Base-by-base conservation (phyloP, 164 flowering plant genomes). In the Annona cherimola region DNA sequence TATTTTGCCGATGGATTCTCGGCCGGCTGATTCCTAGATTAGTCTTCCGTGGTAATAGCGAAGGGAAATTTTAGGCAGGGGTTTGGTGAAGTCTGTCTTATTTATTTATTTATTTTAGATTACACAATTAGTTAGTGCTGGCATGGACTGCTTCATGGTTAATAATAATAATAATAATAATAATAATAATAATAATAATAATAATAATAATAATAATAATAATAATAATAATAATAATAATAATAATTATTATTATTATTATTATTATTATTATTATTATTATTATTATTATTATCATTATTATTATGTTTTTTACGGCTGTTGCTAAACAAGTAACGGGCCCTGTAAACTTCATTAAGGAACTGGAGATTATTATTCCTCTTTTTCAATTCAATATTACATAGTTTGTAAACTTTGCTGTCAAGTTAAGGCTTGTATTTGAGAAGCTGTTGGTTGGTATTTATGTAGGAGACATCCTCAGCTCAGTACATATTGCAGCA, bases 401-500 rank as follows among this genome's bases (percentile, higher is more conserved):
- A 43, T 66, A n/a, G 11, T 54, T 66, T n/a, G 35, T 18, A 18
- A 7, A 39, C 2, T 35, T 2, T 18, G n/a, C 54, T 44, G 7
- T 66, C 14, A 16, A 50, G 57, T 44, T 11, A 40, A 67, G 14
- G 3, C 26, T 68, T 8, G 16, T 68, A 11, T 45, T 66, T 45
- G 14, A n/a, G 26, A 66, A 1, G 44, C 3, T 11, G n/a, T 5
- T 6, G n/a, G 35, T 5, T 45, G 46, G 66, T 8, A 16, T 40
- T 73, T 65, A 64, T 76, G 73, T 76, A 86, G 89, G 89, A 86
- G 73, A 77, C 89, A 43, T 86, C 89, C 1, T 84, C 87, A 42
- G 89, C 87, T 14, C 85, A 86, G 68, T 86, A 88, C 77, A 88
- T 88, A 80, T 68, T 88, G 80, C 89, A 88, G 79, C 92, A 88